Evolutionary conservation across 352 stramenopile species (phyloP), one percentile per base, ranked within the genome.

Genomic region (Peronosclerospora sorghi): DNA sequence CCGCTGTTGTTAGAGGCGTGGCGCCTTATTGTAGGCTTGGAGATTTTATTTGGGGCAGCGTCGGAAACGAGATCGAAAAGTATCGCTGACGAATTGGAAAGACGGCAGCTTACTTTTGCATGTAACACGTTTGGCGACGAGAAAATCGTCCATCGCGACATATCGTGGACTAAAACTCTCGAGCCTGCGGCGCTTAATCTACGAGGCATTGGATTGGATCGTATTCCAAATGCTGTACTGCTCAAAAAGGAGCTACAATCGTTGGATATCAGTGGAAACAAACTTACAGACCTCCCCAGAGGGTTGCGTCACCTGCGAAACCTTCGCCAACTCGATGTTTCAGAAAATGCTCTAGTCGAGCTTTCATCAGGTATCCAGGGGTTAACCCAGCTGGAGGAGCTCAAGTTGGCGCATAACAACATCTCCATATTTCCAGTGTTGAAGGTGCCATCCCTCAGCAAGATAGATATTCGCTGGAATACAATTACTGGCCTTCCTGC

Each of bases 381-480:
- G 14, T 29, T 87, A 12, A 15, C 30, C 2, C 35, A 57, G 10
- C 53, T 87, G 6, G 41, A 68, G 19, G 45, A 62, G 6, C 35
- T 85, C 10, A 51, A 54, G 8, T 35, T 77, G 8, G 55, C 70
- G 1, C 73, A 87, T 51, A 87, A 87, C 51, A 79, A 87, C 27
- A 41, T 87, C 17, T 41, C 45, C 2, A 29, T 28, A 13, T 35
- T 73, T 4, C 45, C 60, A 15, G 45, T 59, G 13, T 39, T 26
- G 2, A 8, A 41, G n/a, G 20, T 79, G n/a, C 8, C 40, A 35
- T 40, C 55, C 19, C 48, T 87, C 6, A 42, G 47, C 0, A 32
- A 55, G 2, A 18, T 87, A 7, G 59, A 85, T 48, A 44, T 83
- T 32, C 26, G 49, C 13, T 56, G 62, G 53, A 81, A 81, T 37